A percentile compares a stretch with the other conserved stretches of the same genome.
phyloP scores from a whole-genome alignment of 352 stramenopile genomes.

The Phytopythium ostracodes region DNA sequence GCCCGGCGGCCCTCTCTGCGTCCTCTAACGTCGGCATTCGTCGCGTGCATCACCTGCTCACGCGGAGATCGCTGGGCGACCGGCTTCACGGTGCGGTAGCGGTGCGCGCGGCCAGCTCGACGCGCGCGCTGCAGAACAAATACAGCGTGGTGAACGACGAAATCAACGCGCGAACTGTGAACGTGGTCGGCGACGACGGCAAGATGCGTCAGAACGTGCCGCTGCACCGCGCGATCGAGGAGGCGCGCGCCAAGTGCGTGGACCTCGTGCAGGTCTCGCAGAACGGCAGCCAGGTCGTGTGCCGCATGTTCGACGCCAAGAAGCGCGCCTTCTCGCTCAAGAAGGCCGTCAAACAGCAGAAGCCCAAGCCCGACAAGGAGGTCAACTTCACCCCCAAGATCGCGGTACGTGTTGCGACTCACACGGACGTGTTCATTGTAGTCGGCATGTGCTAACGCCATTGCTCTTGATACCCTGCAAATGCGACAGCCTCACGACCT shows the following conservation, averaged over 20 bases:
- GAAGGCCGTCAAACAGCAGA: constrained; percentile 57
- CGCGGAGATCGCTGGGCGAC: background rate
- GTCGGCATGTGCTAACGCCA: background rate
- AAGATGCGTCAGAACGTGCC: constrained; percentile 46
- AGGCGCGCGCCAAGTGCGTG: constrained; percentile 40
- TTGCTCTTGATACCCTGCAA: background rate
- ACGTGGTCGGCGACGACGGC: constrained; percentile 50
- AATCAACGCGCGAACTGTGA: constrained; percentile 51
- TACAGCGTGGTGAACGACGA: constrained; percentile 54
- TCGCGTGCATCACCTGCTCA: background rate
- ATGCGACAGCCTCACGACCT: constrained; percentile 49
- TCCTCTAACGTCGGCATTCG: background rate
- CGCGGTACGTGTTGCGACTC: constrained; percentile 33
- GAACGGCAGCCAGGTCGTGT: constrained; percentile 33
- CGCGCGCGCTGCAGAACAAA: constrained; percentile 35
- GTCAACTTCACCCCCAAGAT: constrained; percentile 69
- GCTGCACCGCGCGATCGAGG: constrained; percentile 41
- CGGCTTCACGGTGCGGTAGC: background rate
- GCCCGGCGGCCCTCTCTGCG: background rate
- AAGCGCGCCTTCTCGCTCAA: constrained; percentile 70
- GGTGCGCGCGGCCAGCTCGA: constrained; percentile 17
- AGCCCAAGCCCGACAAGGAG: constrained; percentile 72
- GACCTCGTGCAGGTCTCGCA: constrained; percentile 76
- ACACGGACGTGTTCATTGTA: too few relatives aligned
- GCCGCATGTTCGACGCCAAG: constrained; percentile 71